Conservation (phyloP, 345 rosid genomes). For the Syzygium aqueum region DNA sequence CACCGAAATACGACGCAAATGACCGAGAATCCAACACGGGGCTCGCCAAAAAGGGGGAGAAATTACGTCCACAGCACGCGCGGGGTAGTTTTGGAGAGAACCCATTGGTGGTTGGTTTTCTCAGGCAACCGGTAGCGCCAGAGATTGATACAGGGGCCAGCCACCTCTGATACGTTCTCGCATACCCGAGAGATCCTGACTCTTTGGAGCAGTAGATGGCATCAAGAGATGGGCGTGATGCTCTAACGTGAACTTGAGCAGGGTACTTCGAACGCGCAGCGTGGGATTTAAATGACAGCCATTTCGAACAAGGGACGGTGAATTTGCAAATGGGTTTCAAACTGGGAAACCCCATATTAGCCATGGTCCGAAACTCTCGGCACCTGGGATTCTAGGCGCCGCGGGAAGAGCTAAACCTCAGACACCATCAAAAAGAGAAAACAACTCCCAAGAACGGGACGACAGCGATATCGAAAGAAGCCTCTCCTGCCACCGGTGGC, state of each 20-base stretch:
- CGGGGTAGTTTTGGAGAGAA: slow-evolving; percentile 8
- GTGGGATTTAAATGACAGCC: background rate
- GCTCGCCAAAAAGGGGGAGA: slow-evolving; percentile 21
- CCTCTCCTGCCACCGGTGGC: background rate
- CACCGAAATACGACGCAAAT: slow-evolving; percentile 35
- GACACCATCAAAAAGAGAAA: background rate
- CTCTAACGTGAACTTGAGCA: background rate
- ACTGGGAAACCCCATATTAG: background rate
- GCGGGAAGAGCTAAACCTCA: background rate
- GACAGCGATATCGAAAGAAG: background rate
- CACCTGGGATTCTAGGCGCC: background rate
- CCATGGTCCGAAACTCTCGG: background rate
- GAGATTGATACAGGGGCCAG: background rate
- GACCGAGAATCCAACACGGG: slow-evolving; percentile 16
- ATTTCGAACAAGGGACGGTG: background rate
- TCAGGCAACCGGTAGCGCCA: slow-evolving; percentile 1
- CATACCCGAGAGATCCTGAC: background rate
- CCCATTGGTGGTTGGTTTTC: slow-evolving; percentile 4
- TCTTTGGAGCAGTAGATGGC: background rate
- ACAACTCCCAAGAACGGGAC: background rate
- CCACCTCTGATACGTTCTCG: slow-evolving; percentile 2
- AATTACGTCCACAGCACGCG: slow-evolving; percentile 2
- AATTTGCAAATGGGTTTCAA: background rate
- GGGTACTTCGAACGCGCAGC: background rate
- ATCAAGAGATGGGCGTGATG: background rate